Evolutionary conservation across 306 rosid species (phyloP), one percentile per base, ranked within the genome.

Genomic region (Medicago arabica): DNA sequence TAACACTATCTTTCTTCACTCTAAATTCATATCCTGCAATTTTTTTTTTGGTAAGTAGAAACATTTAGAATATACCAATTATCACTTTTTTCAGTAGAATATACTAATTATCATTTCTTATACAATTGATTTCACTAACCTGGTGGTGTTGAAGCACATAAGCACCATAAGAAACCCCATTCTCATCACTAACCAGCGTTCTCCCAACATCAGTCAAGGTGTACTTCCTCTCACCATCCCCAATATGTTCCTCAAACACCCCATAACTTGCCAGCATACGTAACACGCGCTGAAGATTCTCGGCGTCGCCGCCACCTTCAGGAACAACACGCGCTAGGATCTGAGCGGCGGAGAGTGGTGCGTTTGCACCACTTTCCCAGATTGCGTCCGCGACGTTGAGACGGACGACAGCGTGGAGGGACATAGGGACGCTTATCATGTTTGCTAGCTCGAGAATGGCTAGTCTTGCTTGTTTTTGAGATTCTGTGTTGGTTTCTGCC

Each of bases 391-490:
- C 68, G 19, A 94, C 90, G 67, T 88, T 90, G 86, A 95, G 98
- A 17, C 92, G 96, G 4, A 87, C 97, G 84, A 90, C 81, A 75
- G 97, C 98, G 81, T 92, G 90, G 17, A 94, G 85, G 3, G 97
- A 89, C 97, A 94, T 92, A 2, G 98, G 98, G 2, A 94, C 97
- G 47, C 98, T 92, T 74, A 92, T 94, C 98, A 94, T 92, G 90
- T 94, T 92, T 13, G 97, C 97, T 0, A 92, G 89, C 47, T 92
- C 98, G 3, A 90, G 38, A 15, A 94, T 92, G 10, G 75, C 82
- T 0, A 92, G 62, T 59, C 93, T 83, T 0, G 97, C 93, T 80
- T 72, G 77, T 62, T 87, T 94, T 11, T 86, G 64, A 8, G 74
- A 55, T 18, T 84, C 93, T 1, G 67, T 46, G 15, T 58, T 46